Percentiles rank a stretch among this genome's conserved stretches.
Evolutionary conservation across 805 yeast genomes (phyloP).

Genomic region (Metschnikowia chrysomelidarum): DNA sequence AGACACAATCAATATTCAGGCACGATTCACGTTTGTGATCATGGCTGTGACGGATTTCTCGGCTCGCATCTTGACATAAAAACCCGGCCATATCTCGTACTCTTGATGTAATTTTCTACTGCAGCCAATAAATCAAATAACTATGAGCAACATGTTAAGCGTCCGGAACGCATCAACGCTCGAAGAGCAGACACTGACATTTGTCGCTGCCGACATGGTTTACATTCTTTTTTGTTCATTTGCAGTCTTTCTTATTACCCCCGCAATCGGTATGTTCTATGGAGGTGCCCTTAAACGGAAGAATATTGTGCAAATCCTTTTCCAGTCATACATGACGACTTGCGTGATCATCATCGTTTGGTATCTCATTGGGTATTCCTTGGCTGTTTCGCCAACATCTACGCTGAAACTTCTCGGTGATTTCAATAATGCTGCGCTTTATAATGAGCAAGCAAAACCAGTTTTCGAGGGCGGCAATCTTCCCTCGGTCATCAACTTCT

Average conservation of each 20-base stretch:
- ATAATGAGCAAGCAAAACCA: constrained; percentile 38
- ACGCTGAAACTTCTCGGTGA: constrained; percentile 32
- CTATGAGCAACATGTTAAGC: constrained; percentile 3
- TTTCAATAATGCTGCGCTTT: constrained; percentile 39
- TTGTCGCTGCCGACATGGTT: constrained; percentile 47
- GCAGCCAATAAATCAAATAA: background rate
- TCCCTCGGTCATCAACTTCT: constrained; percentile 46
- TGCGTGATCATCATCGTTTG: constrained; percentile 37
- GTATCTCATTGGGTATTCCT: constrained; percentile 46
- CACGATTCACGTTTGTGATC: too few species aligned
- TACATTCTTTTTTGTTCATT: constrained; percentile 48
- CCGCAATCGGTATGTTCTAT: constrained; percentile 45
- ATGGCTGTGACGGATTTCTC: too few species aligned
- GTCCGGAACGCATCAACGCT: constrained; percentile 11
- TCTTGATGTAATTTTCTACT: too few species aligned
- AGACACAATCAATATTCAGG: too few species aligned
- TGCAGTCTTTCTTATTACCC: constrained; percentile 47
- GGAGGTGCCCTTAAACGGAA: constrained; percentile 42
- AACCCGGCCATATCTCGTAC: too few species aligned
- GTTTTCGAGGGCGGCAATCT: constrained; percentile 44
- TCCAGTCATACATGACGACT: constrained; percentile 45
- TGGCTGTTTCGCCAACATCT: constrained; percentile 39
- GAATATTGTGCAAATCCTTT: constrained; percentile 42
- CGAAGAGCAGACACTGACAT: constrained; percentile 37
- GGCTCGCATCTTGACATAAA: too few species aligned